These are phyloP conservation scores for Aspergillus affinis DNA, from an alignment of 495 filamentous ascomycete species.

Conservation along the genomic window DNA sequence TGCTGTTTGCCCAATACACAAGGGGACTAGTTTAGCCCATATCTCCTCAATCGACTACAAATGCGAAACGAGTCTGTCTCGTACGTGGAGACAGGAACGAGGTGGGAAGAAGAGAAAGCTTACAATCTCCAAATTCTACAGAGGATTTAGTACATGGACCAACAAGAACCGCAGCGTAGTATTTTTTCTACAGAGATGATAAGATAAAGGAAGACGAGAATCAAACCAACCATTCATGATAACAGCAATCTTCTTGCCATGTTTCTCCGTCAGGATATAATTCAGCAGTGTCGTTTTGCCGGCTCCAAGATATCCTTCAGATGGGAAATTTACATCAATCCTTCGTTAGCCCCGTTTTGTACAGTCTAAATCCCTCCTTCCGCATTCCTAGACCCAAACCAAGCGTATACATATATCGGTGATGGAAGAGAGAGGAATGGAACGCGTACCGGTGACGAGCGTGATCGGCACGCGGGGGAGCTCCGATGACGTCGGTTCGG, in stretches of 20 bases:
- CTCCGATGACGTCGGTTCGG: slow-evolving; percentile 36
- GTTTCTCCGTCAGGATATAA: slow-evolving; percentile 88
- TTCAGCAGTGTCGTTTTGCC: slow-evolving; percentile 96
- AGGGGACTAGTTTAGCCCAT: background rate
- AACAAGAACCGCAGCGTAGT: background rate
- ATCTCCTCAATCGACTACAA: background rate
- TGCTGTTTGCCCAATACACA: slow-evolving; percentile 46
- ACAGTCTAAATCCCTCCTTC: background rate
- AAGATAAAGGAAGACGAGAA: background rate
- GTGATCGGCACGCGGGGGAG: slow-evolving; percentile 80
- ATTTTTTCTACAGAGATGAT: background rate
- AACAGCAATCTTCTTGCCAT: slow-evolving; percentile 96
- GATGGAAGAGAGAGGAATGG: background rate
- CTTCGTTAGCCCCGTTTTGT: slow-evolving; percentile 1
- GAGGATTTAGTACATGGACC: slow-evolving; percentile 3
- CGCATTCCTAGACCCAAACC: background rate
- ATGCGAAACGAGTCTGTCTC: no score
- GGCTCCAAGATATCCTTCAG: slow-evolving; percentile 77
- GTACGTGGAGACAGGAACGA: no score
- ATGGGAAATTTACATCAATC: background rate
- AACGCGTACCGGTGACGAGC: slow-evolving; percentile 75
- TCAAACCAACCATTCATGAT: slow-evolving; percentile 80
- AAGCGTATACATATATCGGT: background rate
- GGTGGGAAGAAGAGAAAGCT: slow-evolving; percentile 23
- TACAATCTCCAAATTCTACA: slow-evolving; percentile 92